Percentiles rank a stretch among this genome's conserved stretches.
Conservation (phyloP, 179 eudicot species). For the Beta macrorhiza region DNA sequence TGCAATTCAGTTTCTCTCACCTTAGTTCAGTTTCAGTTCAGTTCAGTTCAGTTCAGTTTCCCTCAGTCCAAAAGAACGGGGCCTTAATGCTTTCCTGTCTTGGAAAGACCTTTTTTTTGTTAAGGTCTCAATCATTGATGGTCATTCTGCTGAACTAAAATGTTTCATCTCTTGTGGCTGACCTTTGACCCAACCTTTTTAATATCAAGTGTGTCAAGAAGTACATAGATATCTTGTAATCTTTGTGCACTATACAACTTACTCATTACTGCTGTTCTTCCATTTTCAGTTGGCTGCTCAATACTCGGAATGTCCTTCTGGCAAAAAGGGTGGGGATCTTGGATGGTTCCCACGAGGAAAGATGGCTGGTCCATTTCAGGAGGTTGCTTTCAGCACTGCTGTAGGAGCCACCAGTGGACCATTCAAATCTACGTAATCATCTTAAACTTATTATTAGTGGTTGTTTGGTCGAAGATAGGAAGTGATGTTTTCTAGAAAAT, state of each 20-base stretch:
- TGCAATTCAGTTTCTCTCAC: too few relatives aligned
- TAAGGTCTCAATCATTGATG: too few relatives aligned
- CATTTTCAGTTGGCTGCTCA: constrained; percentile 76
- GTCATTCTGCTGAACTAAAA: background rate
- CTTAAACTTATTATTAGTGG: background rate
- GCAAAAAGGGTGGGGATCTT: constrained; percentile 92
- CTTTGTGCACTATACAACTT: background rate
- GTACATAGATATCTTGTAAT: background rate
- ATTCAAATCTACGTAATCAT: constrained; percentile 79
- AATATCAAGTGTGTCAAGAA: background rate
- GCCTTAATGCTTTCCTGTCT: too few relatives aligned
- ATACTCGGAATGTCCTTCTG: constrained; percentile 95
- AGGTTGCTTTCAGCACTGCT: constrained; percentile 88
- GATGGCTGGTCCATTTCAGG: constrained; percentile 99
- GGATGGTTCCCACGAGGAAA: constrained; percentile 99
- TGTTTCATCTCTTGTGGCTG: background rate
- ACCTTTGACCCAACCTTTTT: background rate
- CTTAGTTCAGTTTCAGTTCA: too few relatives aligned
- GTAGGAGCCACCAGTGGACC: constrained; percentile 91
- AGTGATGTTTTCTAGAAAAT: too few relatives aligned
- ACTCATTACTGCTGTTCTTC: background rate
- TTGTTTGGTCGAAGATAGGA: too few relatives aligned
- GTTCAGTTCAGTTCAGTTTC: too few relatives aligned
- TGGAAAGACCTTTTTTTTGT: too few relatives aligned
- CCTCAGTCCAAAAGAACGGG: too few relatives aligned